These are phyloP conservation scores for Aspergillus persii DNA, from an alignment of 2,329 filamentous ascomycete genomes.

Conservation along the genomic window DNA sequence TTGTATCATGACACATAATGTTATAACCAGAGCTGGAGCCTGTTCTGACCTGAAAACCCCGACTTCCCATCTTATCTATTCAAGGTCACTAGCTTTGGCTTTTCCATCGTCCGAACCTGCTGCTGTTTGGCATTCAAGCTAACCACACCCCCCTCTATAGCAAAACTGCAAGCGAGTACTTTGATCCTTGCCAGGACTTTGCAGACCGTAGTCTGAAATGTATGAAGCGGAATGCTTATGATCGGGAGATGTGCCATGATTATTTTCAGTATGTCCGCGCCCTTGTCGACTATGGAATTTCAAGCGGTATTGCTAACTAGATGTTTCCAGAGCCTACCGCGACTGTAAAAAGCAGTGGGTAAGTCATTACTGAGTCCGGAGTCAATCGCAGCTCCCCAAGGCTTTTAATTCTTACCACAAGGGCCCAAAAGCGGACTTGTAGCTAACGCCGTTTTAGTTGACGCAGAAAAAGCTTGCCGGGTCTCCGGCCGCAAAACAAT, in stretches of 20 bases:
- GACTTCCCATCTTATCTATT: not conserved
- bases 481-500: slow-evolving; percentile 6
- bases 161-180: slow-evolving; percentile 85
- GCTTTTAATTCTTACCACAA: not conserved
- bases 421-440: not conserved
- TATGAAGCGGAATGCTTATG: slow-evolving; percentile 81
- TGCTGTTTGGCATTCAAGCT: slow-evolving; percentile 3
- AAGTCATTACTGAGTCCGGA: not conserved
- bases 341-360: slow-evolving; percentile 97
- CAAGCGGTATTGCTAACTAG: not conserved
- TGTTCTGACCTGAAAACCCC: not conserved
- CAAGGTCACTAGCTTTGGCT: too few relatives aligned
- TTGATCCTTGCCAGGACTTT: slow-evolving; percentile 93
- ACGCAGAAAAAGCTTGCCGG: slow-evolving; percentile 29
- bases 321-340: slow-evolving; percentile 69
- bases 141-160: slow-evolving; percentile 45
- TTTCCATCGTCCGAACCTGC: too few relatives aligned
- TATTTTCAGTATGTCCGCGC: slow-evolving; percentile 82
- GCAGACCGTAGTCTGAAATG: slow-evolving; percentile 83
- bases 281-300: not conserved
- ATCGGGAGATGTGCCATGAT: slow-evolving; percentile 85
- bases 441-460: slow-evolving; percentile 20
- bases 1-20: too few relatives aligned
- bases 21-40: not conserved
- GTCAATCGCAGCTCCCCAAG: not conserved